These are phyloP conservation scores for Rosa hybrid DNA, from an alignment of 331 rosid genomes.

Conservation along the genomic window DNA sequence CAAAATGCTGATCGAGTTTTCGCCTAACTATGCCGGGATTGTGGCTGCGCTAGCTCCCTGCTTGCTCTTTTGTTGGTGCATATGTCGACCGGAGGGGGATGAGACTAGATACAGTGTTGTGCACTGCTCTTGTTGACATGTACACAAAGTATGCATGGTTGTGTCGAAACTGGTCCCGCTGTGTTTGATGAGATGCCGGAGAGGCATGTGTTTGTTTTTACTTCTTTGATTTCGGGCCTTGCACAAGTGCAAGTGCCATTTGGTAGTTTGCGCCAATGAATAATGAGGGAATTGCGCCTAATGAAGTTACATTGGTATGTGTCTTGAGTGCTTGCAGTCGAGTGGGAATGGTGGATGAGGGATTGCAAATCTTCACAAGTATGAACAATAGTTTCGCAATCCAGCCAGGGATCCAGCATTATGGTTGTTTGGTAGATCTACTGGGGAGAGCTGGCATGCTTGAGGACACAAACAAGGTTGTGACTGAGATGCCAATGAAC, in stretches of 20 bases:
- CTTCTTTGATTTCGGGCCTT: constrained; percentile 49
- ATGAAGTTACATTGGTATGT: constrained; percentile 51
- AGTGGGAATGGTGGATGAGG: constrained; percentile 47
- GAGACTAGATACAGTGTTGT: constrained; percentile 35
- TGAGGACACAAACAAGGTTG: constrained; percentile 45
- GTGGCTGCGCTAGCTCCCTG: constrained; percentile 47
- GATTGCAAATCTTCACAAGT: constrained; percentile 39
- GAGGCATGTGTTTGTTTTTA: constrained; percentile 47
- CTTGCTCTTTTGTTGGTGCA: constrained; percentile 51
- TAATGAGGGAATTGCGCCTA: constrained; percentile 42
- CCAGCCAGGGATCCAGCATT: constrained; percentile 44
- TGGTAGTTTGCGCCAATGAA: constrained; percentile 38
- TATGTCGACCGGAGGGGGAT: constrained; percentile 34
- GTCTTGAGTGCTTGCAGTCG: constrained; percentile 55
- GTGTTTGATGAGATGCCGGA: constrained; percentile 39
- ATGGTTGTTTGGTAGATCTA: constrained; percentile 58
- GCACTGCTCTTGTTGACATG: constrained; percentile 85
- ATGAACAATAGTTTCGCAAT: constrained; percentile 33
- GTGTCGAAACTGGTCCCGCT: constrained; percentile 32
- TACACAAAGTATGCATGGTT: constrained; percentile 77
- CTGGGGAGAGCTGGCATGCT: constrained; percentile 53
- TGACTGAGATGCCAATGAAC: constrained; percentile 49
- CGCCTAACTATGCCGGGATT: constrained; percentile 41
- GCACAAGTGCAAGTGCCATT: constrained; percentile 44
- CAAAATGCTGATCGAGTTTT: constrained; percentile 29